Conservation (phyloP, 208 protist species). For the Kentomonas sorsogonicus region DNA sequence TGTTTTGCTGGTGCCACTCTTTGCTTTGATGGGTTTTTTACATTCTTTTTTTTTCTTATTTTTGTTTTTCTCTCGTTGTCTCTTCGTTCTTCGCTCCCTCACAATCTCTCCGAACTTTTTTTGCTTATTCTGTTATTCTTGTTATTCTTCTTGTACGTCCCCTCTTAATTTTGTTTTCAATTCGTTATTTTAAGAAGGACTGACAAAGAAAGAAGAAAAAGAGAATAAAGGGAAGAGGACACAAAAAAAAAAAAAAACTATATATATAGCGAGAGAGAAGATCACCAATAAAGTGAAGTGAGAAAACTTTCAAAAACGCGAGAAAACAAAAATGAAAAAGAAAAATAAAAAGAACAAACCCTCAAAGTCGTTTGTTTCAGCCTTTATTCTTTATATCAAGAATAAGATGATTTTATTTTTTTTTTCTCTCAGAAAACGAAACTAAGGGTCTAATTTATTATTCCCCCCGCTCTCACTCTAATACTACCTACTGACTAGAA, state of each 20-base stretch:
- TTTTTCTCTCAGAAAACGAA: constrained; percentile 7
- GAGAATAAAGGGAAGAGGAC: background rate
- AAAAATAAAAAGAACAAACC: background rate
- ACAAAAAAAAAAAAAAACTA: background rate
- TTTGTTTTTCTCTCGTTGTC: constrained; percentile 9
- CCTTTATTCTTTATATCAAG: background rate
- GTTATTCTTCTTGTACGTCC: background rate
- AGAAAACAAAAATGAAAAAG: background rate
- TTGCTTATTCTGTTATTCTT: background rate
- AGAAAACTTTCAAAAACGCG: background rate
- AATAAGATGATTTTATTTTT: constrained; percentile 9
- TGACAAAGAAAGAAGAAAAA: background rate
- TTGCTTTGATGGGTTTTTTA: too few relatives aligned
- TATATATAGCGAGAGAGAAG: too few relatives aligned
- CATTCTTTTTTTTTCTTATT: constrained; percentile 5
- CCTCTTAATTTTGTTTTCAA: constrained; percentile 6
- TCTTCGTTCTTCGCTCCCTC: background rate
- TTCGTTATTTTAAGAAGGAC: too few relatives aligned
- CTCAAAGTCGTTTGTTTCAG: background rate
- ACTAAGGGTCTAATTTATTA: constrained; percentile 47
- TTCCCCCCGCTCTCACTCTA: too few relatives aligned
- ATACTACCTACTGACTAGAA: too few relatives aligned
- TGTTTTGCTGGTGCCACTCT: too few relatives aligned
- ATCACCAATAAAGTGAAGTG: background rate
- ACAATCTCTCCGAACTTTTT: constrained; percentile 8